phyloP scores from a whole-genome alignment of 2,329 filamentous ascomycete species.

The Fusarium sp. region DNA sequence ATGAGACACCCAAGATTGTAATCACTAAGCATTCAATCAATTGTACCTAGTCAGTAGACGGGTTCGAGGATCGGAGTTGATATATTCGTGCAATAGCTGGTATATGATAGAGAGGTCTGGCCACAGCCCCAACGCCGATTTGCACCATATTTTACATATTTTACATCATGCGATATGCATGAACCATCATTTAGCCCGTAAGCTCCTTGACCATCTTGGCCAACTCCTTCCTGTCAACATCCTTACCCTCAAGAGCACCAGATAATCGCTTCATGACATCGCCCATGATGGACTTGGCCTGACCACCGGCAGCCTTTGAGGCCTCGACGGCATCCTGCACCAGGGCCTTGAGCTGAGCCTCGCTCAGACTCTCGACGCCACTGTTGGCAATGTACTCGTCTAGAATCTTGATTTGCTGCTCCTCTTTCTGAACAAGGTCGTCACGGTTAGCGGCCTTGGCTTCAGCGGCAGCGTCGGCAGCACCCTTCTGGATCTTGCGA shows the following conservation, averaged over 20 bases:
- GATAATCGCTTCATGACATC: slow-evolving; percentile 72
- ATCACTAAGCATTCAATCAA: neutral
- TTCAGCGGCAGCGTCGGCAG: slow-evolving; percentile 69
- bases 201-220: slow-evolving; percentile 69
- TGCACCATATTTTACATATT: slow-evolving; percentile 41
- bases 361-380: slow-evolving; percentile 67
- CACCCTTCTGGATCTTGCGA: slow-evolving; percentile 68
- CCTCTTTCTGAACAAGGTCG: slow-evolving; percentile 78
- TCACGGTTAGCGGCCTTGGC: slow-evolving; percentile 71
- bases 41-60: neutral
- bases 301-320: slow-evolving; percentile 58
- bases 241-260: slow-evolving; percentile 68
- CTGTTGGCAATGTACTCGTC: slow-evolving; percentile 71
- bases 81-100: slow-evolving; percentile 18
- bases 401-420: slow-evolving; percentile 71
- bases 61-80: neutral
- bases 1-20: neutral
- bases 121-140: slow-evolving; percentile 11
- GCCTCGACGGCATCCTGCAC: slow-evolving; percentile 64
- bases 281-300: slow-evolving; percentile 63
- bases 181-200: slow-evolving; percentile 23
- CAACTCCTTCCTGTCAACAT: slow-evolving; percentile 71
- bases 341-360: slow-evolving; percentile 66
- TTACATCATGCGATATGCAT: slow-evolving; percentile 30
- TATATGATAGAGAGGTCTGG: slow-evolving; percentile 24